Conservation (phyloP, 2,329 filamentous ascomycete genomes). For the Amylocarpus encephaloides region DNA sequence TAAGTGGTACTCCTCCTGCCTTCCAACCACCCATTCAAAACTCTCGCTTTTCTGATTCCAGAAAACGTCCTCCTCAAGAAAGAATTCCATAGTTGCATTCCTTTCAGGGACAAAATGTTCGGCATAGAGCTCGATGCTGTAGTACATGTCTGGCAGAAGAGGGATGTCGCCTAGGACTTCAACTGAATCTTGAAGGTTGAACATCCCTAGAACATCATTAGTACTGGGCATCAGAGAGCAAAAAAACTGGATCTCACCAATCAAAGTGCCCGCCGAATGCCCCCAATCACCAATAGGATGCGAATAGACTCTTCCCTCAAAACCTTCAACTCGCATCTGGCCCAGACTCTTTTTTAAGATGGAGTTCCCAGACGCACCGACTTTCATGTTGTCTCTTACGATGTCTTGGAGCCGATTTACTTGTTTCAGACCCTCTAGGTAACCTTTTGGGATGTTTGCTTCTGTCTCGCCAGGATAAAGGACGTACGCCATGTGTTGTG, state of each 20-base stretch:
- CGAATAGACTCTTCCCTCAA: slow-evolving; percentile 43
- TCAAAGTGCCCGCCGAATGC: slow-evolving; percentile 42
- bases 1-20: slow-evolving; percentile 41
- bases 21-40: slow-evolving; percentile 45
- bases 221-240: background rate
- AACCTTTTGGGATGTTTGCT: slow-evolving; percentile 36
- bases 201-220: slow-evolving; percentile 37
- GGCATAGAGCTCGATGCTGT: slow-evolving; percentile 45
- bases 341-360: slow-evolving; percentile 36
- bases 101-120: slow-evolving; percentile 41
- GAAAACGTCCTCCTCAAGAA: slow-evolving; percentile 45
- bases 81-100: slow-evolving; percentile 40
- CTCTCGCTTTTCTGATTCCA: slow-evolving; percentile 35
- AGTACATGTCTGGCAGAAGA: slow-evolving; percentile 40
- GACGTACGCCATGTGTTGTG: slow-evolving; percentile 45
- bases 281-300: slow-evolving; percentile 47
- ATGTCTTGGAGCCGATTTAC: slow-evolving; percentile 45
- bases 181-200: slow-evolving; percentile 43
- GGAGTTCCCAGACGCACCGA: slow-evolving; percentile 40
- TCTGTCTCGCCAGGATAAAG: slow-evolving; percentile 38
- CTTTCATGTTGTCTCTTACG: slow-evolving; percentile 38
- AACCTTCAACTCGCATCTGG: slow-evolving; percentile 39
- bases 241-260: slow-evolving; percentile 33
- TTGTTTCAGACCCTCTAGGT: slow-evolving; percentile 39
- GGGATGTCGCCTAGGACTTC: slow-evolving; percentile 42